These are phyloP conservation scores for Phaeotremella skinneri DNA, from an alignment of 768 basidiomycete species.

Conservation along the genomic window DNA sequence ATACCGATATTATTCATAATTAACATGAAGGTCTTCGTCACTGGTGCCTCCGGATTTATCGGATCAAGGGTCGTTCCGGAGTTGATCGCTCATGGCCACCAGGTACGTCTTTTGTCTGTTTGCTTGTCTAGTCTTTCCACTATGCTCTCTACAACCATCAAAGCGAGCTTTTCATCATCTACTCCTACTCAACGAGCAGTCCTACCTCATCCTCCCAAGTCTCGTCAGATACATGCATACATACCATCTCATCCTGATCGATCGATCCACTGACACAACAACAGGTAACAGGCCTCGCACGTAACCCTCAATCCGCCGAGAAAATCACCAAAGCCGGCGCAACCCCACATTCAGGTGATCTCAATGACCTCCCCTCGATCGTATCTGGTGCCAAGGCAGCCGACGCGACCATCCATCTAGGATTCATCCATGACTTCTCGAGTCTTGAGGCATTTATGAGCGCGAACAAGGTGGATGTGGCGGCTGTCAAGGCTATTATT, in stretches of 20 bases:
- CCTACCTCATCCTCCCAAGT: too few species aligned
- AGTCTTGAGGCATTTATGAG: conserved; percentile 6
- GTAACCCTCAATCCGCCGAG: conserved; percentile 13
- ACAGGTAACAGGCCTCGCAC: conserved; percentile 24
- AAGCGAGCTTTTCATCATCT: not conserved
- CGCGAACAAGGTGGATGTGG: conserved; percentile 14
- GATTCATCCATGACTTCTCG: conserved; percentile 23
- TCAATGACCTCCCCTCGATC: conserved; percentile 23
- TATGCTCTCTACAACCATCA: not conserved
- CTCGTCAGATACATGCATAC: too few species aligned
- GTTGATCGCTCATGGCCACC: conserved; percentile 26
- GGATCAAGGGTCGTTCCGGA: conserved; percentile 17
- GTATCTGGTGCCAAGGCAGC: not conserved
- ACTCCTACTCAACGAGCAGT: not conserved
- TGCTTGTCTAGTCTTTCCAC: not conserved
- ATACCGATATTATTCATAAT: not conserved
- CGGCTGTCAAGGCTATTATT: conserved; percentile 12
- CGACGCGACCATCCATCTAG: conserved; percentile 16
- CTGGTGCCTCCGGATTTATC: conserved; percentile 38
- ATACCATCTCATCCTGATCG: not conserved
- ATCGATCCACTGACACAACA: not conserved
- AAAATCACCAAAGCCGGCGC: conserved; percentile 17
- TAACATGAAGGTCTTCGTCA: conserved; percentile 21
- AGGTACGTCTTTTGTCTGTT: conserved; percentile 12
- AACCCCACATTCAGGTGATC: conserved; percentile 10